phyloP scores from a whole-genome alignment of 257 asterid species.

The Penstemon barbatus region DNA sequence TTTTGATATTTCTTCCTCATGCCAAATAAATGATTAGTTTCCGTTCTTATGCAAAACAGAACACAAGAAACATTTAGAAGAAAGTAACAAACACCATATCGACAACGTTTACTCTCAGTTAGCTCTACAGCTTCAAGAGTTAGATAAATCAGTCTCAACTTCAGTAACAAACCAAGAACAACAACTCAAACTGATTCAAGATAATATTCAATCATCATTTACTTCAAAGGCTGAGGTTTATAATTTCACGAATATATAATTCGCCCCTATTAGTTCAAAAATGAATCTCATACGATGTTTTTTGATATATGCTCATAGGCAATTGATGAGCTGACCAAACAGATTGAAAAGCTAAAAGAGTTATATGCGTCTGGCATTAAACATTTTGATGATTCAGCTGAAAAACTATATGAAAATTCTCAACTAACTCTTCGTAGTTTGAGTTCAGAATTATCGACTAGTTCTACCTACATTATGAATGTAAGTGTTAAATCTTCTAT shows the following conservation, averaged over 20 bases:
- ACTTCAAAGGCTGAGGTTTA: conserved; percentile 47
- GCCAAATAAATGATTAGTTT: conserved; percentile 4
- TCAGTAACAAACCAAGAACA: conserved; percentile 44
- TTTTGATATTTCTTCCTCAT: background rate
- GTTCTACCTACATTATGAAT: conserved; percentile 41
- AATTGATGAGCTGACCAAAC: conserved; percentile 40
- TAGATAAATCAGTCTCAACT: conserved; percentile 34
- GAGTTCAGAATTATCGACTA: conserved; percentile 43
- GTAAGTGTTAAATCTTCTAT: conserved; percentile 32
- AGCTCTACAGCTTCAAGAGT: conserved; percentile 50
- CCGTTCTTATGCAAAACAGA: conserved; percentile 33
- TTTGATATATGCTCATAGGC: conserved; percentile 32
- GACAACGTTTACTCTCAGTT: conserved; percentile 36
- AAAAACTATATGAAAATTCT: conserved; percentile 42
- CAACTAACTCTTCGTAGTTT: conserved; percentile 38
- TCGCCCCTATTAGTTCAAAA: background rate
- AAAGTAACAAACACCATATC: conserved; percentile 38
- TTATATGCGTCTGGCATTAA: conserved; percentile 33
- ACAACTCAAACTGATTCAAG: conserved; percentile 44
- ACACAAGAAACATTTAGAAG: conserved; percentile 46
- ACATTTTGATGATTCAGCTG: conserved; percentile 39
- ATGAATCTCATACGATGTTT: conserved; percentile 8
- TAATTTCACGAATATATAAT: background rate
- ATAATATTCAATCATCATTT: conserved; percentile 37
- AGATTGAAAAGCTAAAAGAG: conserved; percentile 38